Evolutionary conservation across 129 eudicot genomes (phyloP).

Genomic region (Lonicera japonica): DNA sequence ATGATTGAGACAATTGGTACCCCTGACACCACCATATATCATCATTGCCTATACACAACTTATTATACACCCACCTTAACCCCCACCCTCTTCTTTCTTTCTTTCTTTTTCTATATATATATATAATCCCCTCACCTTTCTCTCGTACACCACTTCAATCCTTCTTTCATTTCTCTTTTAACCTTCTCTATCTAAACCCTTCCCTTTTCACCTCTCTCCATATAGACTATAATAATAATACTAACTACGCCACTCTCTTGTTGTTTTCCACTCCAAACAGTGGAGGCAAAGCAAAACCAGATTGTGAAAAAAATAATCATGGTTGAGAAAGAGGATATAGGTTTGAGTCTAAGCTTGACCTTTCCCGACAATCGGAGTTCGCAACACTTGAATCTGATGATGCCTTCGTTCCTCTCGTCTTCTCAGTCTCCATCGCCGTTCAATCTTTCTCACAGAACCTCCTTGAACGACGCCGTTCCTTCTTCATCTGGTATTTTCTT

Average conservation of each 20-base stretch:
- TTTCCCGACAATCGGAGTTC: constrained; percentile 22
- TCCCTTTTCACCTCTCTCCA: too few species aligned
- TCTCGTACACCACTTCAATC: not conserved
- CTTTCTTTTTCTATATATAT: too few species aligned
- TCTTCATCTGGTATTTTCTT: constrained; percentile 15
- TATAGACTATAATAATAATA: not conserved
- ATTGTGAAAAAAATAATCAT: constrained; percentile 22
- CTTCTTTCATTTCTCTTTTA: constrained; percentile 4
- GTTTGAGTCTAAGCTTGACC: constrained; percentile 55
- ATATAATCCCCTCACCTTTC: constrained; percentile 9
- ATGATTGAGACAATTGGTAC: constrained; percentile 38
- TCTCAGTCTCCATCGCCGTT: constrained; percentile 24
- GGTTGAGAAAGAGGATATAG: constrained; percentile 52
- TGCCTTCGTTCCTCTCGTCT: constrained; percentile 28
- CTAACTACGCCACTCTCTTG: constrained; percentile 1
- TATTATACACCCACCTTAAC: constrained; percentile 34
- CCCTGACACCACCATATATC: constrained; percentile 43
- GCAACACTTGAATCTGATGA: constrained; percentile 47
- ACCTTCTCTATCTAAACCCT: too few species aligned
- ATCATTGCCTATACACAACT: constrained; percentile 26
- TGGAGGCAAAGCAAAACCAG: not conserved
- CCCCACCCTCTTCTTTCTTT: too few species aligned
- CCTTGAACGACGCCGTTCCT: constrained; percentile 37
- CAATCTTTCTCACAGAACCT: constrained; percentile 23
- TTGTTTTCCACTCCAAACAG: constrained; percentile 10